Evolutionary conservation across 805 yeast genomes (phyloP).

Genomic region (Yarrowia sp.): DNA sequence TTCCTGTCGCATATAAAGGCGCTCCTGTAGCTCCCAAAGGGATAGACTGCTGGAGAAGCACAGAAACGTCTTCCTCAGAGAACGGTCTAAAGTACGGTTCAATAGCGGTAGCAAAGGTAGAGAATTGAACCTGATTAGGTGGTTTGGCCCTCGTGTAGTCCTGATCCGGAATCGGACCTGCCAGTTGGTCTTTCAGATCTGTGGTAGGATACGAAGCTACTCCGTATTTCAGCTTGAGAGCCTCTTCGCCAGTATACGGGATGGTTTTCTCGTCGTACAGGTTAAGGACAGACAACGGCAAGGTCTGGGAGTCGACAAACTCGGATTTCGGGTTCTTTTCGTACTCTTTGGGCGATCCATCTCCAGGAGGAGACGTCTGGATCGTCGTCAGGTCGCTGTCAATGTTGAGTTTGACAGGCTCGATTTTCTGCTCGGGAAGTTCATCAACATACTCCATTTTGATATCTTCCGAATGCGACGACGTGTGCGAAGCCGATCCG

Average conservation of each 20-base stretch:
- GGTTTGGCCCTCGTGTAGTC: slow-evolving; percentile 88
- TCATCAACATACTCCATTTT: slow-evolving; percentile 8
- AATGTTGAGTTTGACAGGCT: slow-evolving; percentile 28
- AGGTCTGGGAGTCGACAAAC: slow-evolving; percentile 71
- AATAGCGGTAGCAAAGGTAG: slow-evolving; percentile 82
- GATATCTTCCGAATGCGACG: neutral
- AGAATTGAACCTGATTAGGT: slow-evolving; percentile 87
- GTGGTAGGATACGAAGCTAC: slow-evolving; percentile 88
- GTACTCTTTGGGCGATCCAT: slow-evolving; percentile 41
- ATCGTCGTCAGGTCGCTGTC: slow-evolving; percentile 22
- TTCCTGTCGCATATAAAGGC: slow-evolving; percentile 51
- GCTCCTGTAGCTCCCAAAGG: slow-evolving; percentile 53
- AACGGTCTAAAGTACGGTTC: slow-evolving; percentile 84
- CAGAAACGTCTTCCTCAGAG: slow-evolving; percentile 79
- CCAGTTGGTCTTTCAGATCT: slow-evolving; percentile 75
- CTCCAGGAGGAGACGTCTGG: neutral
- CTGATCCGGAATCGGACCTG: slow-evolving; percentile 86
- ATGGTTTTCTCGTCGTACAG: slow-evolving; percentile 67
- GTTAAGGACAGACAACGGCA: slow-evolving; percentile 73
- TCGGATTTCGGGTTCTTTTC: slow-evolving; percentile 75
- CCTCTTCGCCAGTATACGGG: slow-evolving; percentile 75
- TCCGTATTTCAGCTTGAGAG: slow-evolving; percentile 74
- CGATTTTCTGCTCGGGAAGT: neutral
- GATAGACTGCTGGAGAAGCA: slow-evolving; percentile 67
- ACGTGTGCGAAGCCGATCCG: neutral